Base-by-base conservation (phyloP, 2,329 filamentous ascomycete species). In the Helicocarpus griseus region DNA sequence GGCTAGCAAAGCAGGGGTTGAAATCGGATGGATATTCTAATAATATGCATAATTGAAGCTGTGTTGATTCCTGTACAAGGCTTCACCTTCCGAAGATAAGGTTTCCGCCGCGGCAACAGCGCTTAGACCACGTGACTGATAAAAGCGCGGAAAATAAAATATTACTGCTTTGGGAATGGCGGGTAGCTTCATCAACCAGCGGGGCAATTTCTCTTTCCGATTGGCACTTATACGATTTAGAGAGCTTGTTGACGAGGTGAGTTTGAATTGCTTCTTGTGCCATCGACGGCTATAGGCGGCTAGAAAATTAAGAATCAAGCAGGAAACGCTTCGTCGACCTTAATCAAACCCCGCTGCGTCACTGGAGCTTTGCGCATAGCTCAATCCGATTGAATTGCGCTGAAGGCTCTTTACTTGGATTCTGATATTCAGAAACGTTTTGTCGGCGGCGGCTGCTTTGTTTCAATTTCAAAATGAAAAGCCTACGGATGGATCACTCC, bases 401-500 rank as follows among this genome's bases (percentile, higher is more conserved):
- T 19, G 31, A 26, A 7, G n/a, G 19, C 9, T 24, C 45, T n/a
- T 24, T 17, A 13, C 24, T 11, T 11, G 21, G 44, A 24, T 21
- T 11, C 24, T 26, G 13, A 22, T 26, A 24, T 21, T 4, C 19
- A 31, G n/a, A 36, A 17, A 36, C 19, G 13, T 17, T 55, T 53
- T 49, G 6, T 36, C 48, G 47, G 36, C 46, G 14, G 17, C 5
- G 24, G 26, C n/a, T n/a, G 31, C 24, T 44, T 3, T 2, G 39
- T 24, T 39, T 35, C 40, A 24, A 33, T n/a, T 44, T 45, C 57
- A 64, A 58, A n/a, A 82, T 82, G 79, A 81, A 80, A 61, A 84
- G 81, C 60, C 69, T 85, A 52, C 81, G 83, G 64, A 73, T 81
- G 54, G 61, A 79, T 72, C 50, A 74, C 65, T 61, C 73, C 47